phyloP scores from a whole-genome alignment of 2,329 filamentous ascomycete genomes.

The Zalaria obscura region DNA sequence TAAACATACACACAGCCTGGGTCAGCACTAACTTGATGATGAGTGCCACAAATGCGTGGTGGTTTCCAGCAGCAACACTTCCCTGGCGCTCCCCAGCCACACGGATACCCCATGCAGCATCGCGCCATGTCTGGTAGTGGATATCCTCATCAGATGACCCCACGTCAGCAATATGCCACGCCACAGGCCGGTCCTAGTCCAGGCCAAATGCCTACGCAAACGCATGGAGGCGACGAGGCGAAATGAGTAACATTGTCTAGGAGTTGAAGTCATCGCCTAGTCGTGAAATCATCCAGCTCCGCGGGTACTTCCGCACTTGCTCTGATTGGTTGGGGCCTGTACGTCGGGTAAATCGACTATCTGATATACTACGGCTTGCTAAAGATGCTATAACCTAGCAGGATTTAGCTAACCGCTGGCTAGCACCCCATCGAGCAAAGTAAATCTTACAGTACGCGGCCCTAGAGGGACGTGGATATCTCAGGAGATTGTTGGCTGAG shows the following conservation, averaged over 20 bases:
- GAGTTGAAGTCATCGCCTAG: too few relatives aligned
- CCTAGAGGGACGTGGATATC: too few relatives aligned
- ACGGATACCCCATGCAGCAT: conserved; percentile 11
- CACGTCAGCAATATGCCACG: conserved; percentile 16
- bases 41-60: conserved; percentile 6
- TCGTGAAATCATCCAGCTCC: too few relatives aligned
- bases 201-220: conserved; percentile 9
- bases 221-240: conserved; percentile 13
- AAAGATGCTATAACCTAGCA: too few relatives aligned
- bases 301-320: too few relatives aligned
- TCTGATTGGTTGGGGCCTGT: too few relatives aligned
- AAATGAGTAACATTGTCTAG: conserved; percentile 11
- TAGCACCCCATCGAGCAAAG: too few relatives aligned
- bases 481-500: too few relatives aligned
- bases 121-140: conserved; percentile 14
- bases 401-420: too few relatives aligned
- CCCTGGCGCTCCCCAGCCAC: conserved; percentile 4
- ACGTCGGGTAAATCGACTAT: too few relatives aligned
- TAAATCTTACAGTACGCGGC: too few relatives aligned
- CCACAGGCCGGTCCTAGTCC: conserved; percentile 15
- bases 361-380: too few relatives aligned
- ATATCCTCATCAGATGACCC: conserved; percentile 19
- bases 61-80: conserved; percentile 7
- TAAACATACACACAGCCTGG: not conserved
- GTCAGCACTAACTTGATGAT: not conserved